Evolutionary conservation across 1,139 yeast genomes (phyloP).

Genomic region (Scheffersomyces titani): DNA sequence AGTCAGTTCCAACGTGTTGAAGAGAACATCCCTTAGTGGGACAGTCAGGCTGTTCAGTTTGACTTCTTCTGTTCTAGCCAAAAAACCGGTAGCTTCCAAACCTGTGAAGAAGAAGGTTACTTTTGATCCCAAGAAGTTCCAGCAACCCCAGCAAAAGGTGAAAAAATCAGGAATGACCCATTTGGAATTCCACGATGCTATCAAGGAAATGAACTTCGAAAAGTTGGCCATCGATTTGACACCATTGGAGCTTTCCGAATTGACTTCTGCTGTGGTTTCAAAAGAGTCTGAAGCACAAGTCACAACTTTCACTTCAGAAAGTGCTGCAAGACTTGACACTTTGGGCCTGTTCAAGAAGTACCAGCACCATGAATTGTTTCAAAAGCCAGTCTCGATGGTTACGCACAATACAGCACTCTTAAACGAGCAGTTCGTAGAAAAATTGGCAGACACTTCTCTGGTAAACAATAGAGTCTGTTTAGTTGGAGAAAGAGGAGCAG

Average conservation of each 20-base stretch:
- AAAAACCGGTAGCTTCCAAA: neutral
- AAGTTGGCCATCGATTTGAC: constrained; percentile 27
- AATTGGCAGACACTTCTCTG: constrained; percentile 25
- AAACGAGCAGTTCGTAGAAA: constrained; percentile 24
- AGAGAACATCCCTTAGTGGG: neutral
- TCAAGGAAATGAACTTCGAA: constrained; percentile 35
- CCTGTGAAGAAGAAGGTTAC: constrained; percentile 9
- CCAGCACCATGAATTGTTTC: constrained; percentile 65
- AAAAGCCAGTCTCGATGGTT: constrained; percentile 56
- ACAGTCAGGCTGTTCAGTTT: neutral
- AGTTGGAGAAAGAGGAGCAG: constrained; percentile 75
- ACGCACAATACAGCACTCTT: constrained; percentile 35
- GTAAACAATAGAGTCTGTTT: constrained; percentile 55
- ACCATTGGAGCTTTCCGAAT: constrained; percentile 16
- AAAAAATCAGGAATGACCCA: constrained; percentile 50
- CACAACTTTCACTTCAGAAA: constrained; percentile 22
- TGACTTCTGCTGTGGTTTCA: constrained; percentile 12
- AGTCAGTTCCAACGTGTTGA: neutral
- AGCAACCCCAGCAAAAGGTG: constrained; percentile 16
- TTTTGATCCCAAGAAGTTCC: constrained; percentile 7
- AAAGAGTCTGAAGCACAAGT: constrained; percentile 17
- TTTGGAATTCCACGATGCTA: constrained; percentile 41
- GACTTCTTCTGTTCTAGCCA: neutral
- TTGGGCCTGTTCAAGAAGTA: constrained; percentile 62
- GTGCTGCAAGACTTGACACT: constrained; percentile 27